phyloP scores from a whole-genome alignment of 1,284 basidiomycete genomes.

The Earliella scabrosa region DNA sequence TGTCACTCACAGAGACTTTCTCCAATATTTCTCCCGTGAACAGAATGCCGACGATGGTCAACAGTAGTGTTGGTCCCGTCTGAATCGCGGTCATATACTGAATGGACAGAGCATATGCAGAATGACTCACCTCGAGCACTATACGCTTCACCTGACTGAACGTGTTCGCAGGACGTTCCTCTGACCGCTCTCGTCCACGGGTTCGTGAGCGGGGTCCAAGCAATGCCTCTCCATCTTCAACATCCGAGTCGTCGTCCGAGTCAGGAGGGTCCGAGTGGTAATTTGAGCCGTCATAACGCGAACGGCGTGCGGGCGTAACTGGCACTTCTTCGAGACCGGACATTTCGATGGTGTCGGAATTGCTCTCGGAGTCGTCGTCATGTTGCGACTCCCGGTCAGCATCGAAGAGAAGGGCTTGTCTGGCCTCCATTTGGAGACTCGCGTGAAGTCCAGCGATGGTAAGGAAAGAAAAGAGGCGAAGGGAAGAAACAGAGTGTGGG shows the following conservation, averaged over 20 bases:
- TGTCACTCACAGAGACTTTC: slow-evolving; percentile 82
- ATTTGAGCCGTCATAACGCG: slow-evolving; percentile 16
- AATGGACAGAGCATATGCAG: background rate
- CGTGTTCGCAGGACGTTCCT: slow-evolving; percentile 12
- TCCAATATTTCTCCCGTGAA: slow-evolving; percentile 91
- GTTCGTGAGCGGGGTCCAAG: slow-evolving; percentile 34
- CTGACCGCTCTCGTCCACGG: slow-evolving; percentile 30
- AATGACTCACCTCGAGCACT: slow-evolving; percentile 59
- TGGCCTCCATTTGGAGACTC: slow-evolving; percentile 9
- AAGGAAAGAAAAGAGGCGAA: background rate
- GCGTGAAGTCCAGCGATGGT: background rate
- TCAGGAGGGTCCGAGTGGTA: slow-evolving; percentile 32
- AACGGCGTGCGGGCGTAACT: slow-evolving; percentile 35
- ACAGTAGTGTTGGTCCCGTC: slow-evolving; percentile 74
- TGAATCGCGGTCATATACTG: slow-evolving; percentile 34
- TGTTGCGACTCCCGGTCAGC: slow-evolving; percentile 13
- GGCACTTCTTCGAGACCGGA: slow-evolving; percentile 33
- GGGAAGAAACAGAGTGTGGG: background rate
- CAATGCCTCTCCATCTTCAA: slow-evolving; percentile 42
- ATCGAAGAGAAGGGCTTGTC: slow-evolving; percentile 20
- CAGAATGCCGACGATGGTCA: slow-evolving; percentile 75
- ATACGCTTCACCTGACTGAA: slow-evolving; percentile 64
- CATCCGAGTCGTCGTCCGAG: slow-evolving; percentile 32
- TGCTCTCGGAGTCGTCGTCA: slow-evolving; percentile 19
- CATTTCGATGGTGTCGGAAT: slow-evolving; percentile 43